These are phyloP conservation scores for Xylaria nigripes DNA, from an alignment of 495 filamentous ascomycete species.

Conservation along the genomic window DNA sequence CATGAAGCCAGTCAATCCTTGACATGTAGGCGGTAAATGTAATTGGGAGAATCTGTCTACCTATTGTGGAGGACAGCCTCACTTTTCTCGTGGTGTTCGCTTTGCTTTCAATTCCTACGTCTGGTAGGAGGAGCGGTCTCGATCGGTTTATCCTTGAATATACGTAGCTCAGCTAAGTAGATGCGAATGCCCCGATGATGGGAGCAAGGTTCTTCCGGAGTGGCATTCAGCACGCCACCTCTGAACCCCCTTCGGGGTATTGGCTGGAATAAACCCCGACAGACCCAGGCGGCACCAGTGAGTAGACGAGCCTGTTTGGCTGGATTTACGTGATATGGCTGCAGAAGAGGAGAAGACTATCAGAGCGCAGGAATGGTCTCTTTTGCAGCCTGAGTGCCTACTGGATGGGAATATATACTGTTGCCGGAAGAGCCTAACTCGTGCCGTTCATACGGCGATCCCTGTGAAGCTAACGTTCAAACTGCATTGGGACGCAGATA, in stretches of 20 bases:
- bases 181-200: neutral
- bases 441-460: neutral
- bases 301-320: neutral
- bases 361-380: neutral
- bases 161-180: neutral
- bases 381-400: neutral
- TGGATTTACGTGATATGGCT: neutral
- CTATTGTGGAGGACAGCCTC: neutral
- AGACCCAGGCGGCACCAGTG: neutral
- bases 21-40: neutral
- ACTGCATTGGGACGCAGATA: neutral
- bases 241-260: slow-evolving; percentile 3
- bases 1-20: neutral
- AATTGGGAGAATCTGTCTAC: neutral
- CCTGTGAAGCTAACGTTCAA: slow-evolving; percentile 2
- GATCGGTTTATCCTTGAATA: neutral
- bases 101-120: neutral
- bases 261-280: slow-evolving; percentile 7
- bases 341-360: neutral
- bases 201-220: slow-evolving; percentile 1
- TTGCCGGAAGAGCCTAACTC: neutral
- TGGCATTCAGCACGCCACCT: neutral
- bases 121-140: neutral
- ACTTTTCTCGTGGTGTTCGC: neutral
- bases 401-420: neutral